Evolutionary conservation across 2,329 filamentous ascomycete species (phyloP), one percentile per base, ranked within the genome.

Genomic region (Penicillium polonicum): DNA sequence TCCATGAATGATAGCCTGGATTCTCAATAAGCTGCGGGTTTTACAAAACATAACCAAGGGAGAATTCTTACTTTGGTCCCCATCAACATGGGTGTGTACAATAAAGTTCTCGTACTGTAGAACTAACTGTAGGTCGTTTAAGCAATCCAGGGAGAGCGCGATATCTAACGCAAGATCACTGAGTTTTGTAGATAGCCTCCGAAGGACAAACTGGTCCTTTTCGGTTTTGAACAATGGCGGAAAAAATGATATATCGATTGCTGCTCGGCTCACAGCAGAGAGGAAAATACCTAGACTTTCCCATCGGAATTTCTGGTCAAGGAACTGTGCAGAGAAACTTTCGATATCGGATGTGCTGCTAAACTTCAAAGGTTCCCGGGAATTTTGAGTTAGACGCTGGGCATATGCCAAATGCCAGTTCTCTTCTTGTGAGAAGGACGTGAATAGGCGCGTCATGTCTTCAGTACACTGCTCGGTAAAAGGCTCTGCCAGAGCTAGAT

Each of bases 71-170:
- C 77, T 79, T 60, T 79, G 76, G 56, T 79, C 77, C 4, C 78
- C 78, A 58, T 78, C 71, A 3, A 78, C 72, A 43, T 74, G 70
- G 0, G 78, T 76, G 55, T 79, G 76, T 2, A 77, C 61, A 19
- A 80, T 79, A 36, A 76, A 79, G 27, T 78, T 79, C 55, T 80
- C 78, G 50, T 79, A 80, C 50, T 80, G 78, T 1, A 79, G 55
- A 10, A 79, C 58, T 1, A 80, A 65, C 50, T 80, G 78, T 25
- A 81, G 60, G 60, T 80, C 77, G 52, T 80, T 80, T 42, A 81
- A 46, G 35, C 65, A 68, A 38, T 70, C 68, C 23, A 70, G 49
- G 2, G 66, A 68, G 6, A 75, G 65, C 3, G 67, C 70, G n/a
- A 76, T 70, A 27, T 76, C 75, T 19, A 77, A 56, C 25, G 70